These are phyloP conservation scores for Lachnellula subtilissima DNA, from an alignment of 2,329 filamentous ascomycete species.

Conservation along the genomic window DNA sequence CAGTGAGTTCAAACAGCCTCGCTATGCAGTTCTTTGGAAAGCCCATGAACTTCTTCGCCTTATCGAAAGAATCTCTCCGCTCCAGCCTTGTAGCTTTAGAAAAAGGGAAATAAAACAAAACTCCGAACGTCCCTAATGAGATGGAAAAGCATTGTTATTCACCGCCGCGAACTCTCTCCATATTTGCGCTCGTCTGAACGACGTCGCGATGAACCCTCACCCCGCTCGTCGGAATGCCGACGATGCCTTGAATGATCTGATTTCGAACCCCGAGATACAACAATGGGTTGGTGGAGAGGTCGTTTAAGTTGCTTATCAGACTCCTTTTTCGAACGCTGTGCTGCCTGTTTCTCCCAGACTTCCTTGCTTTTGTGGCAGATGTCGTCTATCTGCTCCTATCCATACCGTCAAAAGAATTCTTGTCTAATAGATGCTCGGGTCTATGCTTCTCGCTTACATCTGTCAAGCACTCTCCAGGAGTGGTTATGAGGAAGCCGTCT, in stretches of 20 bases:
- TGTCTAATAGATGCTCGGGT: background rate
- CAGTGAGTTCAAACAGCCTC: background rate
- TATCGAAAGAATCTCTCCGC: background rate
- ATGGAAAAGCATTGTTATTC: background rate
- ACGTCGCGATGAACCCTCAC: conserved; percentile 15
- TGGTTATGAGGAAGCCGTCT: conserved; percentile 57
- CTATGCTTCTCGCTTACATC: conserved; percentile 43
- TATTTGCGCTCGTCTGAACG: conserved; percentile 20
- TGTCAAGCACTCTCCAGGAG: conserved; percentile 52
- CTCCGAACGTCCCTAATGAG: background rate
- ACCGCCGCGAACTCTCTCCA: conserved; percentile 17
- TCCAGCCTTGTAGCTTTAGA: background rate
- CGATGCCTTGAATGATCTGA: conserved; percentile 12
- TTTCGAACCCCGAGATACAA: conserved; percentile 41
- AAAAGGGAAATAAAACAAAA: background rate
- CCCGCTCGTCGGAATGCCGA: conserved; percentile 20
- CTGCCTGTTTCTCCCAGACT: conserved; percentile 53
- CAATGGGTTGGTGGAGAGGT: conserved; percentile 51
- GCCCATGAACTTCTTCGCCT: background rate
- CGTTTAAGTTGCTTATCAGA: conserved; percentile 49
- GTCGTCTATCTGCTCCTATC: conserved; percentile 58
- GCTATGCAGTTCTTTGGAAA: background rate
- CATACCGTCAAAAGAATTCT: conserved; percentile 8
- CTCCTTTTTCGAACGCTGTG: conserved; percentile 40
- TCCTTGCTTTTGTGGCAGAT: conserved; percentile 56